Conservation (phyloP, 169 alveolate genomes). For the Plasmodium fragile region DNA sequence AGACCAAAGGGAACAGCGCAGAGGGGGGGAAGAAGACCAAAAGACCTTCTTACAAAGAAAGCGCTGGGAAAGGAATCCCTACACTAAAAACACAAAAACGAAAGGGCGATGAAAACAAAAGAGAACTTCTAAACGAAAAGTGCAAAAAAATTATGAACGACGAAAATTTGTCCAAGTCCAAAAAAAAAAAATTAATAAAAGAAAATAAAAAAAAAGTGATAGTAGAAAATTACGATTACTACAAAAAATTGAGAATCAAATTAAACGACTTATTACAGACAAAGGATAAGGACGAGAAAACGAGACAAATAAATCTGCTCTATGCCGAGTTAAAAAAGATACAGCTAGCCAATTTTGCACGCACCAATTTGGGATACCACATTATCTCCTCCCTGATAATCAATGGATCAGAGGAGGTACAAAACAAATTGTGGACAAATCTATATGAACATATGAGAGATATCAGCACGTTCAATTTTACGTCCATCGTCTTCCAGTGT, state of each 20-base stretch:
- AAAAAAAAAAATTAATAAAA: constrained; percentile 58
- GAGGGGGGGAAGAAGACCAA: not conserved
- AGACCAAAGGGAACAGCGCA: not conserved
- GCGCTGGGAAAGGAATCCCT: not conserved
- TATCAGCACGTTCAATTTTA: constrained; percentile 20
- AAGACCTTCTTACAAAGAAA: not conserved
- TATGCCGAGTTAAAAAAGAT: constrained; percentile 29
- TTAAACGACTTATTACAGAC: constrained; percentile 47
- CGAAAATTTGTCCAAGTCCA: constrained; percentile 69
- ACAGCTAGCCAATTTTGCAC: constrained; percentile 42
- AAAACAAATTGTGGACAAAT: constrained; percentile 46
- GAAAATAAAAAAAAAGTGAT: constrained; percentile 50
- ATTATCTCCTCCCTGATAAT: constrained; percentile 44
- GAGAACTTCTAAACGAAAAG: constrained; percentile 26
- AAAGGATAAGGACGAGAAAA: constrained; percentile 42
- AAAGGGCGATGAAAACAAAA: not conserved
- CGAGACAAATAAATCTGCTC: constrained; percentile 13
- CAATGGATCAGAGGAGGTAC: constrained; percentile 39
- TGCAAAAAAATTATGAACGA: constrained; percentile 55
- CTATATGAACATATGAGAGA: constrained; percentile 14
- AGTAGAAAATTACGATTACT: constrained; percentile 60
- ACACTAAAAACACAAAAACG: not conserved
- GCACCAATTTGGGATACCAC: constrained; percentile 72
- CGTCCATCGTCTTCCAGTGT: constrained; percentile 71
- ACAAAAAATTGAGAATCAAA: constrained; percentile 43